Conservation (phyloP, 495 filamentous ascomycete genomes). For the Aspergillus cavernicola region DNA sequence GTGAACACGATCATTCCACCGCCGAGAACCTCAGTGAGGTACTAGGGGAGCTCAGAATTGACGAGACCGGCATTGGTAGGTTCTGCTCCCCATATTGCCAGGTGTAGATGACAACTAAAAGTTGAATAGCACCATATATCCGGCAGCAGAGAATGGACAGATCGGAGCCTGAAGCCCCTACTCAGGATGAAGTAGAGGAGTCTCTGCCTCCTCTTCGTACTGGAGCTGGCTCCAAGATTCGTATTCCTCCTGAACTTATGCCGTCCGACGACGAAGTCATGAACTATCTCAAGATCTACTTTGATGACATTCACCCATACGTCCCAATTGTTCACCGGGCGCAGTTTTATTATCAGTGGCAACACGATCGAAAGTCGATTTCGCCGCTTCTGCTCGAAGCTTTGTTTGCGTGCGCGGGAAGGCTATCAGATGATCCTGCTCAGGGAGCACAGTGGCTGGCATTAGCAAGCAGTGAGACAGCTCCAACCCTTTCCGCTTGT, state of each 20-base stretch:
- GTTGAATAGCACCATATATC: slow-evolving; percentile 72
- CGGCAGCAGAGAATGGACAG: slow-evolving; percentile 66
- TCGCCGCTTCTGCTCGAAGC: slow-evolving; percentile 91
- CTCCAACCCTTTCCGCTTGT: background rate
- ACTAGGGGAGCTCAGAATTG: slow-evolving; percentile 80
- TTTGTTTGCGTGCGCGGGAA: slow-evolving; percentile 89
- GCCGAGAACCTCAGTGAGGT: slow-evolving; percentile 73
- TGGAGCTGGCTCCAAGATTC: slow-evolving; percentile 68
- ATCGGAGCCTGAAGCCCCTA: slow-evolving; percentile 65
- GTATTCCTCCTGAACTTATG: slow-evolving; percentile 94
- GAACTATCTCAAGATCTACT: slow-evolving; percentile 90
- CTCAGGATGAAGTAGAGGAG: slow-evolving; percentile 72
- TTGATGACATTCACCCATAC: slow-evolving; percentile 89
- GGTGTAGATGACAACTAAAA: slow-evolving; percentile 9
- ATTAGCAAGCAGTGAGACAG: slow-evolving; percentile 75
- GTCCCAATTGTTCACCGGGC: slow-evolving; percentile 87
- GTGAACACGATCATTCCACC: slow-evolving; percentile 61
- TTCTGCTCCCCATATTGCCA: background rate
- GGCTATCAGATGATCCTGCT: slow-evolving; percentile 75
- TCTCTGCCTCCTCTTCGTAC: slow-evolving; percentile 62
- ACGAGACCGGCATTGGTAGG: slow-evolving; percentile 85
- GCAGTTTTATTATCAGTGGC: slow-evolving; percentile 90
- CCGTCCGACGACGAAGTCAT: slow-evolving; percentile 78
- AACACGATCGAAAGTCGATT: slow-evolving; percentile 75
- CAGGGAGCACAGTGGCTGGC: slow-evolving; percentile 94